These are phyloP conservation scores for Periconia digitata DNA, from an alignment of 2,329 filamentous ascomycete genomes.

Conservation along the genomic window DNA sequence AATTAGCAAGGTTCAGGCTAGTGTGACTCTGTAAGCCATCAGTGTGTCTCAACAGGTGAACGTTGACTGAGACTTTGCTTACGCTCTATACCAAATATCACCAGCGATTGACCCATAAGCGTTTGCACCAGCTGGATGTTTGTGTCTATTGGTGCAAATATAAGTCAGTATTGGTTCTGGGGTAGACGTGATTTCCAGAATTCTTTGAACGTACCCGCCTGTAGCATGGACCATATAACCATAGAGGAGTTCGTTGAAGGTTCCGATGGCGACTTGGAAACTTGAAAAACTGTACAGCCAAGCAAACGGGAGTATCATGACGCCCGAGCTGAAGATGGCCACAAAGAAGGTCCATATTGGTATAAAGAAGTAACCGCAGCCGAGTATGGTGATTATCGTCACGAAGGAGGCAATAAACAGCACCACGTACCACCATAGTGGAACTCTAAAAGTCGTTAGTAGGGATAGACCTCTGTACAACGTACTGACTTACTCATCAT, in stretches of 20 bases:
- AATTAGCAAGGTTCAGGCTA: too few species aligned
- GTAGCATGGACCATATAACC: constrained; percentile 58
- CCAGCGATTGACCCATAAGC: constrained; percentile 62
- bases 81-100: constrained; percentile 56
- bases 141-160: constrained; percentile 59
- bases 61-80: too few species aligned
- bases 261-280: constrained; percentile 56
- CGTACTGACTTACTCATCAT: constrained; percentile 51
- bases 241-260: constrained; percentile 62
- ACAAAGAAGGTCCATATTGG: constrained; percentile 63
- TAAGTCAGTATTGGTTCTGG: constrained; percentile 55
- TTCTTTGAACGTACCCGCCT: too few species aligned
- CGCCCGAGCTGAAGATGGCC: constrained; percentile 56
- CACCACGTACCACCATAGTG: constrained; percentile 59
- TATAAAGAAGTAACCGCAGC: constrained; percentile 57
- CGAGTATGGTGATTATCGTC: constrained; percentile 55
- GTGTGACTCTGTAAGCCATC: too few species aligned
- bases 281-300: constrained; percentile 64
- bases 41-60: too few species aligned
- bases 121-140: constrained; percentile 61
- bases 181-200: background rate
- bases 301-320: constrained; percentile 59
- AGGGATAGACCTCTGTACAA: too few species aligned
- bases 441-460: constrained; percentile 39
- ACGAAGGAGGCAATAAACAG: constrained; percentile 55